Evolutionary conservation across 2,329 filamentous ascomycete genomes (phyloP).

Genomic region (Zasmidium citrigriseum): DNA sequence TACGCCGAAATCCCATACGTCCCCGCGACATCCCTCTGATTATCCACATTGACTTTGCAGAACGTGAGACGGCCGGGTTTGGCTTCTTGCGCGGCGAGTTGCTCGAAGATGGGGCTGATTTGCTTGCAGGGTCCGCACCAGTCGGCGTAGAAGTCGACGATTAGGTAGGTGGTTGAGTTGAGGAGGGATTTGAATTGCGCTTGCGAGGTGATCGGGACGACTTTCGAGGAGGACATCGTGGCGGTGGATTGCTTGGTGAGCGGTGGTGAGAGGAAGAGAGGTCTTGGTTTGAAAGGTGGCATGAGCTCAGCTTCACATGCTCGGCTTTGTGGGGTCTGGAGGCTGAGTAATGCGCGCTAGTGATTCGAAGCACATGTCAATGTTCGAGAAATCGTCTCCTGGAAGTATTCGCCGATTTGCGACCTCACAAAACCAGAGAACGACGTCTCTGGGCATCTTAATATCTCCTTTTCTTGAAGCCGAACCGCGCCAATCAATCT

Average conservation of each 20-base stretch:
- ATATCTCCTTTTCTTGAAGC: too few species aligned
- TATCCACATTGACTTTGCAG: constrained; percentile 58
- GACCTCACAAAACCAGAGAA: too few species aligned
- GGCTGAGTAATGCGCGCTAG: too few species aligned
- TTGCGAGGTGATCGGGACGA: constrained; percentile 32
- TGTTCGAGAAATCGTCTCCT: too few species aligned
- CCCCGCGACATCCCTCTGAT: constrained; percentile 50
- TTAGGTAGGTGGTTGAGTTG: constrained; percentile 33
- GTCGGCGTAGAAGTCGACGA: constrained; percentile 39
- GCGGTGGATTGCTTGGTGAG: background rate
- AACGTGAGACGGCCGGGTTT: constrained; percentile 52
- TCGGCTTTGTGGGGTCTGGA: too few species aligned
- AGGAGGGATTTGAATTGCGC: constrained; percentile 34
- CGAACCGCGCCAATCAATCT: too few species aligned
- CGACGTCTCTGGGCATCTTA: too few species aligned
- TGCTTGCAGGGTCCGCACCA: constrained; percentile 61
- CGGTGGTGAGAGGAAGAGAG: background rate
- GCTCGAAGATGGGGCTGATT: constrained; percentile 54
- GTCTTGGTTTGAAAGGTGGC: background rate
- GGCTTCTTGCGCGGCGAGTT: constrained; percentile 52
- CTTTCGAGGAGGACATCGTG: constrained; percentile 30
- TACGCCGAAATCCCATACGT: constrained; percentile 52
- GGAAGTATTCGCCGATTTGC: too few species aligned
- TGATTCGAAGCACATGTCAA: too few species aligned
- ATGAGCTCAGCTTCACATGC: too few species aligned